Base-by-base conservation (phyloP, 1,284 basidiomycete species). In the Kwoniella shivajii region DNA sequence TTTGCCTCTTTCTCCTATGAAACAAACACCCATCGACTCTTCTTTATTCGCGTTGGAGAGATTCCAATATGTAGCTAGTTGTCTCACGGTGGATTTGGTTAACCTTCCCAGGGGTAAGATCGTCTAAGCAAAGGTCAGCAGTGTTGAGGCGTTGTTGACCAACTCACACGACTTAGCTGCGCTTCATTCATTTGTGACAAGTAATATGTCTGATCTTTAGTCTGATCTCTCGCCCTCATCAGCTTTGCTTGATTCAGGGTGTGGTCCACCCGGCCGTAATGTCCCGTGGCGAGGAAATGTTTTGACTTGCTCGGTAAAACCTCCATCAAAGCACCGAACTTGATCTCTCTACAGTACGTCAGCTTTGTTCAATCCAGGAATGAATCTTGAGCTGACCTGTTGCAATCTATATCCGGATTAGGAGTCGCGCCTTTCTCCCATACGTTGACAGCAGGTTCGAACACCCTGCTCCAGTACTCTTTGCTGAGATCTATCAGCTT, bases 11-110 rank as follows among this genome's bases (percentile, higher is more conserved):
- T 93, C 84, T 13, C 94, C 95, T 7, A 98, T 87, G 65, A 98
- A 98, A 72, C 95, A 98, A n/a, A 98, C 84, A 0, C 95, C 95
- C 88, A 97, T 95, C 74, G 90, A 93, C 73, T 99, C 95, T 22
- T 82, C 82, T 52, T 91, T 82, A 1, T 84, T 80, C 1, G 92
- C 90, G 0, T 89, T 96, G 2, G 88, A 87, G 10, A 99, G 78
- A 0, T 74, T 77, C 73, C 84, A 84, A 38, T 84, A 74, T 4
- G 77, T 76, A 0, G 95, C 95, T n/a, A 96, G 78, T 56, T 83
- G 80, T n/a, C 91, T 83, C 0, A 97, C 90, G 60, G 88, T 79
- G 3, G 64, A 56, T 75, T 96, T 96, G 3, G 76, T 81, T 5
- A 88, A 72, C 13, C 81, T 72, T 1, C 85, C 87, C 1, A 96